These are phyloP conservation scores for Fusarium sp. DNA, from an alignment of 2,329 filamentous ascomycete genomes.

Conservation along the genomic window DNA sequence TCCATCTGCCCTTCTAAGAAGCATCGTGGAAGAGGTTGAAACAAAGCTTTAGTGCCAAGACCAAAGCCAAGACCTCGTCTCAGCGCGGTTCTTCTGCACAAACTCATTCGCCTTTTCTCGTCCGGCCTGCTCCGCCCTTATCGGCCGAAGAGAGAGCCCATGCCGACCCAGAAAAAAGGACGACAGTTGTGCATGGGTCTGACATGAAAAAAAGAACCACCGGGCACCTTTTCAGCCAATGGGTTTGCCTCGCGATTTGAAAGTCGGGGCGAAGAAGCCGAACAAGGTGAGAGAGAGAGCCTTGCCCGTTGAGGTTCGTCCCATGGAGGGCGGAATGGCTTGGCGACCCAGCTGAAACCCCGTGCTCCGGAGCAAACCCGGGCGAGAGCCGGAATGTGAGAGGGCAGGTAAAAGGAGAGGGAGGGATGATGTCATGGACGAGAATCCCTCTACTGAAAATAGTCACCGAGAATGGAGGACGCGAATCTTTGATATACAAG, in stretches of 20 bases:
- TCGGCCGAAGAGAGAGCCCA: slow-evolving; percentile 26
- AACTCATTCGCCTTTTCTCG: neutral
- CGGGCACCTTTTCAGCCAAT: slow-evolving; percentile 37
- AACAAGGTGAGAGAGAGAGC: slow-evolving; percentile 4
- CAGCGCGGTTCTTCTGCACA: slow-evolving; percentile 17
- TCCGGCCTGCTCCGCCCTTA: slow-evolving; percentile 26
- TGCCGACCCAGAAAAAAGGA: slow-evolving; percentile 8
- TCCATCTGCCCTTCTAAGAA: slow-evolving; percentile 15
- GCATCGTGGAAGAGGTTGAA: slow-evolving; percentile 33
- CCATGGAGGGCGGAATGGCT: neutral
- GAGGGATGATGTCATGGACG: slow-evolving; percentile 26
- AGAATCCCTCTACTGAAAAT: neutral
- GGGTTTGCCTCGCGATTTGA: neutral
- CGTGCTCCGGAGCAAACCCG: slow-evolving; percentile 31
- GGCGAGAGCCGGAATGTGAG: slow-evolving; percentile 30
- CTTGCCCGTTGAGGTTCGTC: slow-evolving; percentile 6
- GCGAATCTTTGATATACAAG: neutral
- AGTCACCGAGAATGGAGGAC: neutral
- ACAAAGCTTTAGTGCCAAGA: slow-evolving; percentile 44
- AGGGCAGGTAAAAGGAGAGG: neutral
- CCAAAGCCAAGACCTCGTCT: slow-evolving; percentile 35
- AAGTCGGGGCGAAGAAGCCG: slow-evolving; percentile 28
- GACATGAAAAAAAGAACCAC: neutral
- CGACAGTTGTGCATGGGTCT: slow-evolving; percentile 4
- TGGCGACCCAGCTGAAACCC: slow-evolving; percentile 5